Base-by-base conservation (phyloP, 164 flowering plant species). In the Berberis vulgaris region DNA sequence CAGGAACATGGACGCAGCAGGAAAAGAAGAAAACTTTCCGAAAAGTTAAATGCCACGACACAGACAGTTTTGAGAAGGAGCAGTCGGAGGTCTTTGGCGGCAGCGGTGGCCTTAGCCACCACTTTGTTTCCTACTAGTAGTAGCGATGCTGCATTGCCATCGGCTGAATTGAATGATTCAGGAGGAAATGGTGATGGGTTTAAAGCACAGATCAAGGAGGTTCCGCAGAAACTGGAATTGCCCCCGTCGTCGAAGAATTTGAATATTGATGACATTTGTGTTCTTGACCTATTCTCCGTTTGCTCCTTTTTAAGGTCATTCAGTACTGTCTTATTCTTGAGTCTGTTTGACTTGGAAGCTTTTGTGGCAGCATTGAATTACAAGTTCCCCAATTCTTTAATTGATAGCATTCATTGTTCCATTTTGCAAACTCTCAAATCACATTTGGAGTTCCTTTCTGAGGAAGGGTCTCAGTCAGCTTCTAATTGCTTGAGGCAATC, bases 321-420 rank as follows among this genome's bases (percentile, higher is more conserved):
- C 69, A 94, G 97, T 71, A 80, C 80, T 67, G 61, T 79, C 49
- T 72, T 94, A 67, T 94, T 87, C 76, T 70, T 94, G 76, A 89
- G 96, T 62, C 99, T 97, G 40, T 95, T 95, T 75, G 79, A 72
- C 69, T 73, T 91, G 81, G 92, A 81, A 71, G 92, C 88, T 75
- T 86, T 91, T 78, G 85, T 82, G 62, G 83, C 70, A 26, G 87
- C 92, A 44, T 64, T 89, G 61, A 84, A 72, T 68, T 82, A 73
- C 74, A 72, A 68, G 43, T 67, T 71, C 61, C 80, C 96, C 40
- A 84, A 73, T 69, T 71, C 81, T 66, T 69, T 95, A 57, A 76
- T 95, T 71, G 96, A 95, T 78, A 76, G 62, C 61, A 80, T 91
- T 64, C 96, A 91, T 72, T 76, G 87, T 52, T 79, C 97, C 65